Conservation (phyloP, 345 rosid genomes). For the Eucalyptus guilfoylei region DNA sequence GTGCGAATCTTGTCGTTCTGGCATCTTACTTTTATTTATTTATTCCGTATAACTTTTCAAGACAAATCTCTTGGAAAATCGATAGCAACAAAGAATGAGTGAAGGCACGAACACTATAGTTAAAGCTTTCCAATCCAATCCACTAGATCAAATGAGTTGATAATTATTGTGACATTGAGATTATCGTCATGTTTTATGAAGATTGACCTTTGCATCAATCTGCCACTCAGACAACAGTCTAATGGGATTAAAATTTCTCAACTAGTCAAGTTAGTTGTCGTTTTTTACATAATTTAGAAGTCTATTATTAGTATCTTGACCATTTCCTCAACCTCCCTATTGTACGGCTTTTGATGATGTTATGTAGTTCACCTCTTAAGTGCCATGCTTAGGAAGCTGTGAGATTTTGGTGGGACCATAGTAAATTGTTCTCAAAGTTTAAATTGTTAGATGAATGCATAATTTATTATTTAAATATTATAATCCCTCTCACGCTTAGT, state of each 20-base stretch:
- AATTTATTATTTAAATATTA: no score
- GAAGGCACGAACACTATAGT: background rate
- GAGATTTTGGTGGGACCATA: no score
- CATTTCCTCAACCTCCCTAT: background rate
- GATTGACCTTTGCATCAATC: background rate
- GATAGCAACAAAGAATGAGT: background rate
- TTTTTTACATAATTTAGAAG: background rate
- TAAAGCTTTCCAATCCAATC: background rate
- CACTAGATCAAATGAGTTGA: background rate
- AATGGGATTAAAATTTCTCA: background rate
- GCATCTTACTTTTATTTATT: background rate
- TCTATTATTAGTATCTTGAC: background rate
- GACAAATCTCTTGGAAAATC: background rate
- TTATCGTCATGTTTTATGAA: background rate
- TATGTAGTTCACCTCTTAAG: background rate
- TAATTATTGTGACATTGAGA: background rate
- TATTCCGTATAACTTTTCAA: background rate
- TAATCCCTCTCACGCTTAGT: no score
- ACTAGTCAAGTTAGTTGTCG: background rate
- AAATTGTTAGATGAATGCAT: no score
- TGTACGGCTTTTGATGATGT: background rate
- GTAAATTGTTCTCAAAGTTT: rapidly evolving
- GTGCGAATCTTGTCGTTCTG: background rate
- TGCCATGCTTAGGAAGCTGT: background rate
- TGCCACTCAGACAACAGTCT: background rate